Percentiles rank a stretch among this genome's conserved stretches.
Conservation (phyloP, 1,284 basidiomycete species). For the Chondrostereum purpureum region DNA sequence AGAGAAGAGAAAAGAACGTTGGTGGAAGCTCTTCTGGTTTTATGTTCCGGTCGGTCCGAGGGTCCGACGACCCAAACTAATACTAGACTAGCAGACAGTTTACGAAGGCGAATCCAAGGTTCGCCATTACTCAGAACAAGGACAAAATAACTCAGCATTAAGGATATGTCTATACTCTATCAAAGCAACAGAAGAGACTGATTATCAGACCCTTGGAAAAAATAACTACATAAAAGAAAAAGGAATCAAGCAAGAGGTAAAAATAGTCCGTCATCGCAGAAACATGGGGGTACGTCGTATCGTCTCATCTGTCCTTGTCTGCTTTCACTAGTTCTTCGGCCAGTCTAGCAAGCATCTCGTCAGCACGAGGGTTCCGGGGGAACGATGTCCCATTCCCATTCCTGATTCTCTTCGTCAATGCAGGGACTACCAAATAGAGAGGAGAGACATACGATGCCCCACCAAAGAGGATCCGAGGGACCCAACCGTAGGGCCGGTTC, state of each 20-base stretch:
- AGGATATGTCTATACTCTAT: no score
- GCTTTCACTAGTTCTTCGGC: conserved; percentile 50
- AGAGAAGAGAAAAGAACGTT: background rate
- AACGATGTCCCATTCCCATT: conserved; percentile 62
- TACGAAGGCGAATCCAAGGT: no score
- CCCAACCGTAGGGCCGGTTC: conserved; percentile 42
- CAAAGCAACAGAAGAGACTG: no score
- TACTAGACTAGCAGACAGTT: no score
- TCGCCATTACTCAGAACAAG: no score
- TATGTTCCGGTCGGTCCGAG: background rate
- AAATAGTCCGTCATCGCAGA: no score
- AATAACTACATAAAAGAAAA: no score
- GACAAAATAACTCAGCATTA: no score
- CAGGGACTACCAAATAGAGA: conserved; percentile 1
- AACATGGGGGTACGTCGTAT: no score
- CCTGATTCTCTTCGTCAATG: conserved; percentile 27
- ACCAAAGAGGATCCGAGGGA: conserved; percentile 47
- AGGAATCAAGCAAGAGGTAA: no score
- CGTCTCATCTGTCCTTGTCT: conserved; percentile 38
- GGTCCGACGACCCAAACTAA: no score
- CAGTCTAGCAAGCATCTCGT: conserved; percentile 55
- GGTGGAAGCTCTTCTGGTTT: background rate
- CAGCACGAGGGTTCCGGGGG: conserved; percentile 57
- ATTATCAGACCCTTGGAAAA: no score
- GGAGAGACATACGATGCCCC: conserved; percentile 49